Evolutionary conservation across 495 filamentous ascomycete species (phyloP).

Genomic region (Bryoglossum gracile): DNA sequence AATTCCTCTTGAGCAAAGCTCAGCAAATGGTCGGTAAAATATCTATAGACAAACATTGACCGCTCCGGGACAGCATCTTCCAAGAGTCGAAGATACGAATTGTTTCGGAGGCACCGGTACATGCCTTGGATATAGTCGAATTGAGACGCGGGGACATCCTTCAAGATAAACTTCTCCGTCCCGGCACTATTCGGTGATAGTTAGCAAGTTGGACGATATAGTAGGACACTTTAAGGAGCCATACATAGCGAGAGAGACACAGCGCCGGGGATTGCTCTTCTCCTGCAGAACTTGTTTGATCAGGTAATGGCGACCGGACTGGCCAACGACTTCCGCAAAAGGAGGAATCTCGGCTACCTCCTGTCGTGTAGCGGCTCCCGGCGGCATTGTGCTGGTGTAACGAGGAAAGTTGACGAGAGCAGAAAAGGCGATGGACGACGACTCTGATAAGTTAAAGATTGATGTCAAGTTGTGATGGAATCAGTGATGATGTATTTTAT

Average conservation of each 20-base stretch:
- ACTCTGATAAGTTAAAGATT: too few species aligned
- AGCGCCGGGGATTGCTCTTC: constrained; percentile 19
- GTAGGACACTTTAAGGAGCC: constrained; percentile 3
- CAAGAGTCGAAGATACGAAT: constrained; percentile 29
- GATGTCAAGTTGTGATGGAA: too few species aligned
- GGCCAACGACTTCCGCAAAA: too few species aligned
- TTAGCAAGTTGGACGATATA: constrained; percentile 5
- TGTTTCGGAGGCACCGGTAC: not conserved
- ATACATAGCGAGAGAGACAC: constrained; percentile 25
- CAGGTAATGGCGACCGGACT: not conserved
- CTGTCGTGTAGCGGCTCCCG: too few species aligned
- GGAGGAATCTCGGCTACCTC: too few species aligned
- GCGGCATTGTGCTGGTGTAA: too few species aligned
- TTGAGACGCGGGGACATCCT: constrained; percentile 31
- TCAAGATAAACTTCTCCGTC: constrained; percentile 35
- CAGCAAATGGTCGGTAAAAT: constrained; percentile 39
- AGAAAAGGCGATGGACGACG: too few species aligned
- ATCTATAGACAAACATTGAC: constrained; percentile 42
- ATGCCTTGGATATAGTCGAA: not conserved
- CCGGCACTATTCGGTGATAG: constrained; percentile 27
- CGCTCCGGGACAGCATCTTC: constrained; percentile 38
- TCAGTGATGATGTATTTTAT: too few species aligned
- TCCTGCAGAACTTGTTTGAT: constrained; percentile 24
- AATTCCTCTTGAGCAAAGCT: constrained; percentile 35
- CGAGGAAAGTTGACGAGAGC: too few species aligned